Base-by-base conservation (phyloP, 192 early-diverging fungal species). In the Geosiphon pyriformis region DNA sequence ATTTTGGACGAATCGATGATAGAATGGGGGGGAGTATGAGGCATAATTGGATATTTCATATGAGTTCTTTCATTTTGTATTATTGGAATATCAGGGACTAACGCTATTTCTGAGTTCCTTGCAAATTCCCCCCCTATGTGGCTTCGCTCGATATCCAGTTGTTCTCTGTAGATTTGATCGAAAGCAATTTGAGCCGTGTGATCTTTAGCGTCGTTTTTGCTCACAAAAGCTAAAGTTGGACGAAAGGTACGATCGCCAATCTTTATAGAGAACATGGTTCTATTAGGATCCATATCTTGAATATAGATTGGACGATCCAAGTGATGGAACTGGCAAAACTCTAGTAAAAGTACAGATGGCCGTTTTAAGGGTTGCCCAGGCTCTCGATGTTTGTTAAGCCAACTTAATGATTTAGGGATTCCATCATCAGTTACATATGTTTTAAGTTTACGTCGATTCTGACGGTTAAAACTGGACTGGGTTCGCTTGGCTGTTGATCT, bases 141-240 rank as follows among this genome's bases (percentile, higher is more conserved):
- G 7, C 15, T 42, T 6, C 15, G 37, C 20, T 64, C 61, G n/a
- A 47, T 49, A 1, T 52, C 32, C 11, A 29, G 10, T 23, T 42
- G 37, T 52, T 64, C 61, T 10, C 47, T 23, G 22, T 52, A 64
- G 11, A 64, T 15, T 32, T 30, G 26, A 30, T 64, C 48, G 32
- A 64, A 52, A 25, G 61, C 61, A 11, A 51, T 49, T n/a, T 64
- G 26, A 7, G 61, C 32, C 2, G 31, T 25, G 51, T 52, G 48
- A 52, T 64, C 61, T 34, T 64, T 49, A 51, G 61, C 61, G 1
- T 64, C 61, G n/a, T 64, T 64, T 12, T 64, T 64, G 51, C 22
- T 50, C 25, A 8, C 49, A 17, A 64, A 52, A 0, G 42, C 11
- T 12, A 31, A n/a, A 17, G 32, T 22, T 23, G 59, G 33, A 60